phyloP scores from a whole-genome alignment of 1,284 basidiomycete genomes.

The Kwoniella shivajii region DNA sequence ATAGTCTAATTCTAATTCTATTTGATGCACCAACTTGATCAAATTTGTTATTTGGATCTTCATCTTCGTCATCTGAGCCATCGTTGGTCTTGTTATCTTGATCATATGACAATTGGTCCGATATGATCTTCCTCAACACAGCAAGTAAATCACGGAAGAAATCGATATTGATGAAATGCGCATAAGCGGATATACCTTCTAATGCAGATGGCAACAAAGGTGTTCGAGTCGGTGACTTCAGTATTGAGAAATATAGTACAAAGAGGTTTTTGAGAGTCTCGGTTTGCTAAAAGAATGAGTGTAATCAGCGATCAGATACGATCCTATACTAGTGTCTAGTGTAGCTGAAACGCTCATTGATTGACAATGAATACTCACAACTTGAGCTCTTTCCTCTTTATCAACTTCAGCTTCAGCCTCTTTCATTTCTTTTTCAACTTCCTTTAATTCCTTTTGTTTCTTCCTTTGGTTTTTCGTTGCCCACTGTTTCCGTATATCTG shows the following conservation, averaged over 20 bases:
- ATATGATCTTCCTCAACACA: constrained; percentile 78
- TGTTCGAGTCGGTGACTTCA: constrained; percentile 83
- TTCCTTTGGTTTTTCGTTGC: constrained; percentile 87
- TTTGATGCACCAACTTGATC: constrained; percentile 44
- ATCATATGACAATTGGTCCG: constrained; percentile 56
- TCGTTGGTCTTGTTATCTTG: constrained; percentile 19
- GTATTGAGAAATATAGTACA: constrained; percentile 93
- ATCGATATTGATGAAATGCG: constrained; percentile 96
- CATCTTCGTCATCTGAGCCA: constrained; percentile 55
- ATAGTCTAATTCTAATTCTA: constrained; percentile 67
- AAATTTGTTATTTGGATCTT: constrained; percentile 50
- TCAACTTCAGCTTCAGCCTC: constrained; percentile 95
- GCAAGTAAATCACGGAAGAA: constrained; percentile 95
- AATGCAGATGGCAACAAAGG: constrained; percentile 85
- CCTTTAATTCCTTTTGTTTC: constrained; percentile 76
- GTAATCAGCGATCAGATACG: neutral
- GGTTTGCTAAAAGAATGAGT: constrained; percentile 72
- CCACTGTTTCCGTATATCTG: constrained; percentile 65
- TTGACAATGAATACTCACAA: constrained; percentile 60
- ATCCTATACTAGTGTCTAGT: no score
- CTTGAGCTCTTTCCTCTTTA: constrained; percentile 80
- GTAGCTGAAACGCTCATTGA: constrained; percentile 3
- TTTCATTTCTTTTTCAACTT: constrained; percentile 82
- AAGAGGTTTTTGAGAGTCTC: constrained; percentile 98
- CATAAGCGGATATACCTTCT: constrained; percentile 88